Evolutionary conservation across 2,329 filamentous ascomycete genomes (phyloP), one percentile per base, ranked within the genome.

Genomic region (Exophiala alcalophila): DNA sequence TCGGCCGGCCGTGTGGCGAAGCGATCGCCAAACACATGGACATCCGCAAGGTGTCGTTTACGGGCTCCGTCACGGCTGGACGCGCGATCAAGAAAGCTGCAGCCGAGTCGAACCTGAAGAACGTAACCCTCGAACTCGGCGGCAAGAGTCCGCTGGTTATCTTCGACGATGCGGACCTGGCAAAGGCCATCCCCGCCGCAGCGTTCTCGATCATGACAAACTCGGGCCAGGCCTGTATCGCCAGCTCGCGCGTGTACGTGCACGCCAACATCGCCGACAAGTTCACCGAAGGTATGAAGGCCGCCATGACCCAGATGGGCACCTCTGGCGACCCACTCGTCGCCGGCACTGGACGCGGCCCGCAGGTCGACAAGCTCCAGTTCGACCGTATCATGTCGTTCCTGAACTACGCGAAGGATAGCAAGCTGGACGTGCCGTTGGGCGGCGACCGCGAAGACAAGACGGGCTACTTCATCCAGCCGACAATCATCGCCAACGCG

Each of bases 291-390:
- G 68, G 64, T 20, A 66, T 73, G 65, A 73, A 69, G 46, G 68
- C 77, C 29, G 67, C 65, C 37, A 57, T 59, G 37, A 54, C 53
- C 25, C 54, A 59, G 38, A 51, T 49, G 32, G 44, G 55, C 27
- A 53, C 52, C 24, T 41, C 49, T 5, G 55, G 59, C 27, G 53
- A 60, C 66, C 57, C 61, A 40, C 57, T 58, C 6, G 58, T 73
- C 4, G 65, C 67, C 3, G 68, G 64, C 3, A 65, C 67, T 16
- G 62, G 73, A 44, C 74, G 81, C 1, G 83, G 80, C 1, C 82
- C 82, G 0, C 62, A 84, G 2, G 78, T 81, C 47, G 85, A 85
- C 61, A 63, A 70, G 52, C 74, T 79, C 72, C 82, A 85, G 60
- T 84, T 72, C 57, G 74, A 81, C 32, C 73, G 72, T 16, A 76